Percentiles rank a stretch among this genome's conserved stretches.
phyloP scores from a whole-genome alignment of 352 stramenopile species.

The Pilasporangium apinafurcum region DNA sequence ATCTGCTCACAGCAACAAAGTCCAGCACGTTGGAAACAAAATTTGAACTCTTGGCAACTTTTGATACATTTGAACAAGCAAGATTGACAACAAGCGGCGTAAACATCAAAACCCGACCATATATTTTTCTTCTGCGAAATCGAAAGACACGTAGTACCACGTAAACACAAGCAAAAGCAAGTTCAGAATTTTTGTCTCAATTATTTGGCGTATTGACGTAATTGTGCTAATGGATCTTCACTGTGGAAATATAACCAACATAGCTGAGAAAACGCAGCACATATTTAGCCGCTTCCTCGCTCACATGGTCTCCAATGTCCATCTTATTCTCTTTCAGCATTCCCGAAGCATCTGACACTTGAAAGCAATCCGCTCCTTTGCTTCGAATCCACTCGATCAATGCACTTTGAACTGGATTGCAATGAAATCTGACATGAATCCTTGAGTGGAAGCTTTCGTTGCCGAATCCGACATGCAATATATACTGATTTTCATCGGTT shows the following conservation, averaged over 20 bases:
- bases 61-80: conserved; percentile 46
- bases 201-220: too few species aligned
- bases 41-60: conserved; percentile 42
- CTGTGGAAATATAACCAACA: conserved; percentile 33
- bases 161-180: not conserved
- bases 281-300: conserved; percentile 23
- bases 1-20: conserved; percentile 45
- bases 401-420: conserved; percentile 27
- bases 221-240: conserved; percentile 17
- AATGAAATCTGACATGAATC: conserved; percentile 45
- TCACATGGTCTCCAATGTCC: not conserved
- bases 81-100: conserved; percentile 21
- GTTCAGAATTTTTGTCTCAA: not conserved
- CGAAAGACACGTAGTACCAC: conserved; percentile 1
- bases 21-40: conserved; percentile 19
- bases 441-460: conserved; percentile 16
- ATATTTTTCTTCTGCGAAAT: conserved; percentile 58
- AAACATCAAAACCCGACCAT: conserved; percentile 37
- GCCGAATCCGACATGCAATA: conserved; percentile 26
- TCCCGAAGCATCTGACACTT: too few species aligned
- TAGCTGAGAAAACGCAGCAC: conserved; percentile 47
- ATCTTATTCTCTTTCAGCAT: conserved; percentile 8
- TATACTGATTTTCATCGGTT: conserved; percentile 15
- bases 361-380: too few species aligned
- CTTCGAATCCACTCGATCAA: conserved; percentile 62